A percentile compares a stretch with the other conserved stretches of the same genome.
Conservation (phyloP, 1,284 basidiomycete genomes). For the Cutaneotrichosporon spelunceum region DNA sequence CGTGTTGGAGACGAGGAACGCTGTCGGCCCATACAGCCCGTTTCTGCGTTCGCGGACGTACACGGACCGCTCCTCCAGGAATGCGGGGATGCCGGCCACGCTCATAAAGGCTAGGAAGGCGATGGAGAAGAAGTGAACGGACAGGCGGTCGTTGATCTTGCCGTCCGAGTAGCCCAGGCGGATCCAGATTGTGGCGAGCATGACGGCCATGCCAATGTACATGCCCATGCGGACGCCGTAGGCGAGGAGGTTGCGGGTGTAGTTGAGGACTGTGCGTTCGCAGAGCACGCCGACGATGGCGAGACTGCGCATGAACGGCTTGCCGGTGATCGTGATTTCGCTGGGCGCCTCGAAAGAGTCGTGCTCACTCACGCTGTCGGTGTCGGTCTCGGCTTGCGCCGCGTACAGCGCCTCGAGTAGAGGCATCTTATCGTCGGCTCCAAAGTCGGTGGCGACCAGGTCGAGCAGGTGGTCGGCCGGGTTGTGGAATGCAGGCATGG, state of each 20-base stretch:
- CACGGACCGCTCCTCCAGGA: conserved; percentile 52
- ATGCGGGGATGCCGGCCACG: conserved; percentile 47
- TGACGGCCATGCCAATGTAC: conserved; percentile 60
- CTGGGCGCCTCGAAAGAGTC: too few relatives aligned
- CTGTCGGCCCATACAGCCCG: conserved; percentile 33
- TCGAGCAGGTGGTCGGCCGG: conserved; percentile 38
- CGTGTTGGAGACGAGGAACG: conserved; percentile 45
- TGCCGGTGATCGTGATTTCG: conserved; percentile 1
- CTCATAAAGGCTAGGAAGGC: conserved; percentile 61
- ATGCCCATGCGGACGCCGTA: conserved; percentile 63
- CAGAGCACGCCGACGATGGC: conserved; percentile 13
- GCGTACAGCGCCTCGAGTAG: conserved; percentile 10
- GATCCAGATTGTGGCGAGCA: conserved; percentile 63
- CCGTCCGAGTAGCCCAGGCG: conserved; percentile 51
- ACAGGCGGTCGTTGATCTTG: conserved; percentile 47
- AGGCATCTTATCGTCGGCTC: conserved; percentile 12
- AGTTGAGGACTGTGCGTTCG: conserved; percentile 26
- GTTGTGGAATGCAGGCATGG: conserved; percentile 29
- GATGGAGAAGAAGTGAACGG: conserved; percentile 57
- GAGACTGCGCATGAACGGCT: conserved; percentile 5
- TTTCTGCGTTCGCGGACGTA: conserved; percentile 46
- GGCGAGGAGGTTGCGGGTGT: conserved; percentile 55
- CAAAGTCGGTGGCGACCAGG: conserved; percentile 37
- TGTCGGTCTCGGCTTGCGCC: background rate
- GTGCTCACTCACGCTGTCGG: background rate